Conservation (phyloP, 768 basidiomycete species). For the Fomitopsis pulvina region DNA sequence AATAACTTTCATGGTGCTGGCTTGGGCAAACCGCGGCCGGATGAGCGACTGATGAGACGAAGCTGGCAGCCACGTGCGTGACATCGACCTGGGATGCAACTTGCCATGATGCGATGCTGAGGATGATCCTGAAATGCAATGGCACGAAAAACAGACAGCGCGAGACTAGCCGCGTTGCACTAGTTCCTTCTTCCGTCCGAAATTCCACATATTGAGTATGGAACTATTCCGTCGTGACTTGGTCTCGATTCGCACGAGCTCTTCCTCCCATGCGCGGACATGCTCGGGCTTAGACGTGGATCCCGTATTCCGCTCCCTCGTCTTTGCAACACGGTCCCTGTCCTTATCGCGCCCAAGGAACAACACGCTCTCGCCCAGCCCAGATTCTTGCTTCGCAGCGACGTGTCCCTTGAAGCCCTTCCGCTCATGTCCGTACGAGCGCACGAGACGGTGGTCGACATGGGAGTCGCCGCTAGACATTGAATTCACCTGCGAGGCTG, state of each 20-base stretch:
- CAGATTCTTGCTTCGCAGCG: slow-evolving; percentile 2
- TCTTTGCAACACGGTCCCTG: slow-evolving; percentile 16
- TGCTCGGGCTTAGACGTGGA: slow-evolving; percentile 27
- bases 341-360: slow-evolving; percentile 6
- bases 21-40: neutral
- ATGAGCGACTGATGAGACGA: no score
- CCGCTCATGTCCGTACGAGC: neutral
- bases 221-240: slow-evolving; percentile 40
- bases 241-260: slow-evolving; percentile 64
- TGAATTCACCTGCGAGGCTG: neutral
- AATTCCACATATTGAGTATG: slow-evolving; percentile 24
- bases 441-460: neutral
- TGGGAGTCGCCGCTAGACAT: neutral
- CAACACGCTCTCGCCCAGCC: slow-evolving; percentile 10
- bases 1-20: neutral
- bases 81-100: no score
- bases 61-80: no score
- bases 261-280: slow-evolving; percentile 66
- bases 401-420: slow-evolving; percentile 1
- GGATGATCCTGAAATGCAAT: neutral
- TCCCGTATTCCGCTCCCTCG: slow-evolving; percentile 29
- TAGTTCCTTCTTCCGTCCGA: slow-evolving; percentile 6
- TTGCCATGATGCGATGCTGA: no score
- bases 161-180: slow-evolving; percentile 4
- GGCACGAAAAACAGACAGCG: neutral